A percentile compares a stretch with the other conserved stretches of the same genome.
phyloP scores from a whole-genome alignment of 2,329 filamentous ascomycete species.

The Stylonectria norvegica region DNA sequence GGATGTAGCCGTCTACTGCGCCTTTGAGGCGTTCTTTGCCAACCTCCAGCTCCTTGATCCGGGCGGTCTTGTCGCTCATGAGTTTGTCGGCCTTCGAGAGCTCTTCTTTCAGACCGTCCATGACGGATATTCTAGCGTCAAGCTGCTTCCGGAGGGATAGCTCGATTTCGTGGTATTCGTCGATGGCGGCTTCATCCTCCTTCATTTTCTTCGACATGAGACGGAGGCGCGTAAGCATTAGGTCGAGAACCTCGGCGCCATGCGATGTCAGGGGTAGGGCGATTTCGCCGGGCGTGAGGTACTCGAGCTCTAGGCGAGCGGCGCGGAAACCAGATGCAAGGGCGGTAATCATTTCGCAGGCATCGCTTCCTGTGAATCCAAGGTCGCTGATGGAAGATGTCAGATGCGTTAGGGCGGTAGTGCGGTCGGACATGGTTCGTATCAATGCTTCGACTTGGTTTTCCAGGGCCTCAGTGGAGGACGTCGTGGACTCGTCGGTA shows the following conservation, averaged over 20 bases:
- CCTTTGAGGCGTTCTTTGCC: slow-evolving; percentile 49
- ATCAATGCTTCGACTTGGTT: slow-evolving; percentile 42
- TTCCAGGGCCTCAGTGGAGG: slow-evolving; percentile 36
- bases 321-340: slow-evolving; percentile 51
- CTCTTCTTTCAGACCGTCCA: slow-evolving; percentile 46
- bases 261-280: slow-evolving; percentile 49
- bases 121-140: slow-evolving; percentile 48
- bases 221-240: slow-evolving; percentile 50
- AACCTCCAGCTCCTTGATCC: slow-evolving; percentile 46
- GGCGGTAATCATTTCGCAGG: slow-evolving; percentile 45
- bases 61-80: slow-evolving; percentile 37
- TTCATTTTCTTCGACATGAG: slow-evolving; percentile 44
- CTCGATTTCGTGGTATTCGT: slow-evolving; percentile 59
- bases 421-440: slow-evolving; percentile 46
- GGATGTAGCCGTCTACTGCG: slow-evolving; percentile 50
- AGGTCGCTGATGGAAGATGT: slow-evolving; percentile 44
- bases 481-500: slow-evolving; percentile 8
- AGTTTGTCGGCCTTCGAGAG: slow-evolving; percentile 33
- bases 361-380: slow-evolving; percentile 49
- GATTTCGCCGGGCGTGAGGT: slow-evolving; percentile 58
- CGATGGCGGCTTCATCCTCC: slow-evolving; percentile 52
- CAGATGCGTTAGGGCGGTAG: slow-evolving; percentile 44
- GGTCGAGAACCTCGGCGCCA: slow-evolving; percentile 54
- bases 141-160: slow-evolving; percentile 55
- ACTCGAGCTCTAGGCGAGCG: slow-evolving; percentile 60